A percentile compares a stretch with the other conserved stretches of the same genome.
Evolutionary conservation across 2,329 filamentous ascomycete genomes (phyloP).

Genomic region (Xylariaceae sp.): DNA sequence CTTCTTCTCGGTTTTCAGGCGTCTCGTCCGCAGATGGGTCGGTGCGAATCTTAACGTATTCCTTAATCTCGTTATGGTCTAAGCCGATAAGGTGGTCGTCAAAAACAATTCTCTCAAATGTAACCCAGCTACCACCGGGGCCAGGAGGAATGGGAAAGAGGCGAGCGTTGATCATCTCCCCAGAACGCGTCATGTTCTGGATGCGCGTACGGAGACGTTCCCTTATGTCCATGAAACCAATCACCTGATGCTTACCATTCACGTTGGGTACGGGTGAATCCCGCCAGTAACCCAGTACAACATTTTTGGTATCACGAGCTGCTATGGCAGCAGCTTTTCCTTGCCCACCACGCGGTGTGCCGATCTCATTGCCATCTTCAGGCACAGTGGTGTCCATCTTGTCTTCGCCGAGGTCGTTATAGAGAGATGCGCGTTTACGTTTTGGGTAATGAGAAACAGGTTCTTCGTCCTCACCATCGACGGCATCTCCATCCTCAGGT

Average conservation of each 20-base stretch:
- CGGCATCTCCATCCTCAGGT: conserved; percentile 52
- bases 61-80: conserved; percentile 64
- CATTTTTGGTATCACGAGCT: conserved; percentile 47
- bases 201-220: conserved; percentile 66
- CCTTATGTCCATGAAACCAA: conserved; percentile 67
- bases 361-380: conserved; percentile 39
- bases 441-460: conserved; percentile 55
- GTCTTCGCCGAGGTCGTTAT: conserved; percentile 56
- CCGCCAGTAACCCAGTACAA: conserved; percentile 65
- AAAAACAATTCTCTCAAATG: conserved; percentile 66
- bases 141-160: conserved; percentile 58
- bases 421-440: conserved; percentile 59
- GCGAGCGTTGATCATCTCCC: conserved; percentile 52
- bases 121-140: conserved; percentile 68
- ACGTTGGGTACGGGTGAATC: conserved; percentile 58
- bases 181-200: conserved; percentile 55
- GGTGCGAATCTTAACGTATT: conserved; percentile 63
- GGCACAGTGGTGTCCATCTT: conserved; percentile 48
- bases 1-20: conserved; percentile 46
- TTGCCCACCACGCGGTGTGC: conserved; percentile 14
- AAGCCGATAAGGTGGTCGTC: conserved; percentile 61
- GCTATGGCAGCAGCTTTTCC: conserved; percentile 4
- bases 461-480: conserved; percentile 47
- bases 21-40: conserved; percentile 43
- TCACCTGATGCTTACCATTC: conserved; percentile 61